A percentile compares a stretch with the other conserved stretches of the same genome.
Evolutionary conservation across 768 basidiomycete genomes (phyloP).

Genomic region (Xerocomellus dryophilus): DNA sequence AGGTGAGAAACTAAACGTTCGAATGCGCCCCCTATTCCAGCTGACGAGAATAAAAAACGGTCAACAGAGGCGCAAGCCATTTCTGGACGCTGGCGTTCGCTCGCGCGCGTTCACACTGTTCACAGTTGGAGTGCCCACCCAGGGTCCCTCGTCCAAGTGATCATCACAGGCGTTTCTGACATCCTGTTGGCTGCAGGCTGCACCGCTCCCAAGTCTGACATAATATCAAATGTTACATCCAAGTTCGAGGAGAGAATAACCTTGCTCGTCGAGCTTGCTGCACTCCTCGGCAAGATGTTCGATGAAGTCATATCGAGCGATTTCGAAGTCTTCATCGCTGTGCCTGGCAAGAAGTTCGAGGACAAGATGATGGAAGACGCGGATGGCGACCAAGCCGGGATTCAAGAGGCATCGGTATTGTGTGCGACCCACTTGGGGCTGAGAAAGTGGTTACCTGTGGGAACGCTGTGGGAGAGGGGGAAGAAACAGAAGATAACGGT

Average conservation of each 20-base stretch:
- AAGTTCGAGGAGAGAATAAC: conserved; percentile 5
- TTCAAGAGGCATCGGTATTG: background rate
- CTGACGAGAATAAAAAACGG: background rate
- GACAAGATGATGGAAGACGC: conserved; percentile 5
- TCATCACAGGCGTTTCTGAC: conserved; percentile 3
- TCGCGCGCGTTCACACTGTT: conserved; percentile 2
- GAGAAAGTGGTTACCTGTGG: conserved; percentile 4
- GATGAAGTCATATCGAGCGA: conserved; percentile 13
- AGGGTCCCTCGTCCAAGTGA: background rate
- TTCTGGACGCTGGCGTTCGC: conserved; percentile 12
- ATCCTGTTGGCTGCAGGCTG: conserved; percentile 9
- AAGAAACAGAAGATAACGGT: conserved; percentile 2
- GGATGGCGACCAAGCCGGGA: background rate
- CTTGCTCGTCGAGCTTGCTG: conserved; percentile 11
- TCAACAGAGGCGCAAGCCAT: conserved; percentile 13
- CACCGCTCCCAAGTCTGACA: background rate
- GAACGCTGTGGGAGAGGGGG: conserved; percentile 9
- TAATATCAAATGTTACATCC: background rate
- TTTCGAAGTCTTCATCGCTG: conserved; percentile 6
- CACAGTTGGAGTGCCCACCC: background rate
- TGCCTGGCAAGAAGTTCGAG: conserved; percentile 7
- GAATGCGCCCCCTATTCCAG: background rate
- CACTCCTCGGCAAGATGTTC: conserved; percentile 8
- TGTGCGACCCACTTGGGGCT: conserved; percentile 9
- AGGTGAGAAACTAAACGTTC: background rate